Conservation (phyloP, 2,329 filamentous ascomycete species). For the Ophiocordyceps robertsii region DNA sequence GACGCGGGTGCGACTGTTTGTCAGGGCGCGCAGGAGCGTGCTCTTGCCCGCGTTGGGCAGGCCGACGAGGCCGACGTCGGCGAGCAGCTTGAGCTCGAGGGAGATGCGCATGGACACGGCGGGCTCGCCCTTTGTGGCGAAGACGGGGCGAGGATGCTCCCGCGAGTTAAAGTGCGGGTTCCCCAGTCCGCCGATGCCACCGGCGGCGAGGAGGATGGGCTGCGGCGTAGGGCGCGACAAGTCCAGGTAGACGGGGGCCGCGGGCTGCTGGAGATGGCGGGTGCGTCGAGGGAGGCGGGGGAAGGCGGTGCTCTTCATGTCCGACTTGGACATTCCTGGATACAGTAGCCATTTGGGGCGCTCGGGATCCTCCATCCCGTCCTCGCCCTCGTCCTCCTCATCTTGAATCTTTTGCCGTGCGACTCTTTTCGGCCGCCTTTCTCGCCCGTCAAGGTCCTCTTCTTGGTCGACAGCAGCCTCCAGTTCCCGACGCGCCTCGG, state of each 20-base stretch:
- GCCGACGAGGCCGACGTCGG: slow-evolving; percentile 88
- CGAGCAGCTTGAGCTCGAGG: slow-evolving; percentile 86
- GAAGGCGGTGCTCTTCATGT: slow-evolving; percentile 42
- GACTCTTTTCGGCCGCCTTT: neutral
- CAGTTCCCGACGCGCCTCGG: slow-evolving; percentile 1
- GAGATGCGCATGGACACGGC: slow-evolving; percentile 69
- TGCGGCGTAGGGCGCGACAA: slow-evolving; percentile 64
- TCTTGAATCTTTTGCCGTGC: slow-evolving; percentile 1
- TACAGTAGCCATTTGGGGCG: slow-evolving; percentile 77
- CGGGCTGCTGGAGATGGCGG: slow-evolving; percentile 51
- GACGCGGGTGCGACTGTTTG: slow-evolving; percentile 76
- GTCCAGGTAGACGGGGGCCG: slow-evolving; percentile 59
- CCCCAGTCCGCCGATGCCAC: slow-evolving; percentile 78
- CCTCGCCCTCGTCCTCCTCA: slow-evolving; percentile 21
- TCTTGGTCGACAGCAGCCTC: neutral
- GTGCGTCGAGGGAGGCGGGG: slow-evolving; percentile 38
- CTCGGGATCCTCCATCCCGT: slow-evolving; percentile 29
- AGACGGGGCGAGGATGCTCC: slow-evolving; percentile 63
- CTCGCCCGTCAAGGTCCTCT: neutral
- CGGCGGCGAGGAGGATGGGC: slow-evolving; percentile 75
- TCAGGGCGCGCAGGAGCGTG: slow-evolving; percentile 76
- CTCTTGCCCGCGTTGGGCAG: slow-evolving; percentile 95
- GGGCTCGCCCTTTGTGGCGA: slow-evolving; percentile 74
- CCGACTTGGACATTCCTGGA: slow-evolving; percentile 59
- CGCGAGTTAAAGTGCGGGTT: slow-evolving; percentile 86